Base-by-base conservation (phyloP, 2,329 filamentous ascomycete species). In the Nannizzia gypsea region DNA sequence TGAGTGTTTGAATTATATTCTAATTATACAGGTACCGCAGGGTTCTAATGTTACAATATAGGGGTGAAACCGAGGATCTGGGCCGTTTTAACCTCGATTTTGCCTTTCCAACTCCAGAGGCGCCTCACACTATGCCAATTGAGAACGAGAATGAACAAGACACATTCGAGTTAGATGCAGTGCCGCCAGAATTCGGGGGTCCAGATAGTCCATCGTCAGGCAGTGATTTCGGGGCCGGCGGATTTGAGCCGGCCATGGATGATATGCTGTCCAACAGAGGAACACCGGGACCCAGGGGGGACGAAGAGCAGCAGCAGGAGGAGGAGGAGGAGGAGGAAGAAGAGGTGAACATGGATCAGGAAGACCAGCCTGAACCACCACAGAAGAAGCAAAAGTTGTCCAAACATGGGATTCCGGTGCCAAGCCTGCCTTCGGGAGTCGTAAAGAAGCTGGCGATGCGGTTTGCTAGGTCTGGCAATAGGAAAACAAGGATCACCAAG, bases 331-430 rank as follows among this genome's bases (percentile, higher is more conserved):
- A 67, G 26, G 44, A 48, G n/a, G 3, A 48, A n/a, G 17, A 36
- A 22, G 42, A 20, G 56, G 42, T 24, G 24, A 42, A 52, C 8
- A 67, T 67, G 28, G 22, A 52, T n/a, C 22, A 52, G 22, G 48
- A 52, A 28, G 48, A 28, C 13, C 48, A 36, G 15, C 11, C 42
- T 22, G 28, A 57, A 38, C 13, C 26, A 58, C 68, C 70, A 46
- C 59, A 66, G 24, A 67, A 69, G 48, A 67, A 67, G 65, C 80
- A 82, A 64, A 78, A 80, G 63, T 66, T 83, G 15, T 95, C 90
- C 0, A 81, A 81, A 56, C 79, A 90, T 67, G 89, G 89, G 26
- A 83, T 88, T 56, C 82, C 86, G 62, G 90, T 91, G 64, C 87
- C 89, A 0, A 84, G 86, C 0, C 75, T 96, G 46, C 89, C 90